Evolutionary conservation across 192 early-diverging fungal genomes (phyloP).

Genomic region (Coemansia sp.): DNA sequence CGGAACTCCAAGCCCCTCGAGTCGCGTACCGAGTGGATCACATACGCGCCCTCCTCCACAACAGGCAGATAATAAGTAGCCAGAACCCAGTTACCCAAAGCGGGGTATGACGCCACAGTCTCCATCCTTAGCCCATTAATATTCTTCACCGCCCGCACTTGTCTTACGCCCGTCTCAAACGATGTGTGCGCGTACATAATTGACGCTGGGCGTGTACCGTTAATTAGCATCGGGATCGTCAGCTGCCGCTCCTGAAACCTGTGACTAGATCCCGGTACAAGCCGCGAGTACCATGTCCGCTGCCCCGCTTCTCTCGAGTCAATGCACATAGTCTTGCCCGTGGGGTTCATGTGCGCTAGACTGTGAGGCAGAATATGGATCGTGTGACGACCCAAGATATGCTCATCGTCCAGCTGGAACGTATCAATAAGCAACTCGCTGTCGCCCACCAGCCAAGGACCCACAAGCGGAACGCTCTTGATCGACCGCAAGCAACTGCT

Average conservation of each 20-base stretch:
- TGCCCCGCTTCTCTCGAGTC: slow-evolving; percentile 6
- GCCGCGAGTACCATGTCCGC: slow-evolving; percentile 30
- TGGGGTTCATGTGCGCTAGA: slow-evolving; percentile 51
- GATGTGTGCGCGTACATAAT: slow-evolving; percentile 46
- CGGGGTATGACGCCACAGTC: slow-evolving; percentile 28
- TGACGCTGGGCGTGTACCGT: slow-evolving; percentile 47
- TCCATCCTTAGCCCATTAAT: slow-evolving; percentile 33
- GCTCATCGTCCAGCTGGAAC: slow-evolving; percentile 49
- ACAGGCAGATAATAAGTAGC: slow-evolving; percentile 48
- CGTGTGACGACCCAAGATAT: slow-evolving; percentile 56
- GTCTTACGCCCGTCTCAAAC: slow-evolving; percentile 42
- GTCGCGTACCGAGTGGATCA: slow-evolving; percentile 44
- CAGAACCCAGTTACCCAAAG: slow-evolving; percentile 47
- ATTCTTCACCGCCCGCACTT: slow-evolving; percentile 33
- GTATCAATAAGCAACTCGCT: slow-evolving; percentile 52
- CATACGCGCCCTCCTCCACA: slow-evolving; percentile 42
- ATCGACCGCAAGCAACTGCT: slow-evolving; percentile 44
- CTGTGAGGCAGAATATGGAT: slow-evolving; percentile 57
- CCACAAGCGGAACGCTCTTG: slow-evolving; percentile 40
- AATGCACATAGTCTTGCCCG: slow-evolving; percentile 35
- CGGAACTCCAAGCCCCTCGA: slow-evolving; percentile 50
- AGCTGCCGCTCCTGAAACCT: slow-evolving; percentile 13
- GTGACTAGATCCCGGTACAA: slow-evolving; percentile 9
- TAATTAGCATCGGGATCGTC: slow-evolving; percentile 48
- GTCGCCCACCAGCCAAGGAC: slow-evolving; percentile 50